Conservation (phyloP, 495 filamentous ascomycete species). For the Penicillium cosmopolitanum region DNA sequence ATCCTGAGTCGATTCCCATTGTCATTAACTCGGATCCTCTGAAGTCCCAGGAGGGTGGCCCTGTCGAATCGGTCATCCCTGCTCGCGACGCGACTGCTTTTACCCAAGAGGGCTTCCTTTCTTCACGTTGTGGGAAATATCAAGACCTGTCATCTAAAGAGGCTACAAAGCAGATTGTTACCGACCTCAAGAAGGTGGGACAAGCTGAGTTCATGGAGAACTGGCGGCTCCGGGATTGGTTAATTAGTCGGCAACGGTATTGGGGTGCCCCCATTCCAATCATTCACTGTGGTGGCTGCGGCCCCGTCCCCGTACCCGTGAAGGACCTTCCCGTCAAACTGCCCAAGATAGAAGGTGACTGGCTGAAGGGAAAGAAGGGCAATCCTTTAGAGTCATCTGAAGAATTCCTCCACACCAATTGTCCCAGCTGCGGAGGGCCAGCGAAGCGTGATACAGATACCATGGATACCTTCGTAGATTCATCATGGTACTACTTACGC, state of each 20-base stretch:
- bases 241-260: conserved; percentile 85
- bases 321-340: conserved; percentile 77
- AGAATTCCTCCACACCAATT: conserved; percentile 75
- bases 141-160: conserved; percentile 61
- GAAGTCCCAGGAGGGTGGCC: conserved; percentile 39
- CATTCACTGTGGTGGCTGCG: conserved; percentile 78
- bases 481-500: conserved; percentile 88
- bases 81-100: conserved; percentile 42
- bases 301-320: conserved; percentile 75
- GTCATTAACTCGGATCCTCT: conserved; percentile 44
- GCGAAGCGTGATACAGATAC: conserved; percentile 89
- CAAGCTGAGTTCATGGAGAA: conserved; percentile 62
- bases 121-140: conserved; percentile 47
- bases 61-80: conserved; percentile 40
- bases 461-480: conserved; percentile 96
- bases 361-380: conserved; percentile 69
- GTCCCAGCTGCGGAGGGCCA: conserved; percentile 69
- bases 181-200: conserved; percentile 53
- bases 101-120: conserved; percentile 51
- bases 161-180: conserved; percentile 63
- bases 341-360: conserved; percentile 69
- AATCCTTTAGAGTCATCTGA: conserved; percentile 73
- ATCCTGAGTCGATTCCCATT: conserved; percentile 51
- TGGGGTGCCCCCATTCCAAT: conserved; percentile 93
- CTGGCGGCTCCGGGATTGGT: conserved; percentile 83